phyloP scores from a whole-genome alignment of 1,284 basidiomycete genomes.

The Ustilago esculenta region DNA sequence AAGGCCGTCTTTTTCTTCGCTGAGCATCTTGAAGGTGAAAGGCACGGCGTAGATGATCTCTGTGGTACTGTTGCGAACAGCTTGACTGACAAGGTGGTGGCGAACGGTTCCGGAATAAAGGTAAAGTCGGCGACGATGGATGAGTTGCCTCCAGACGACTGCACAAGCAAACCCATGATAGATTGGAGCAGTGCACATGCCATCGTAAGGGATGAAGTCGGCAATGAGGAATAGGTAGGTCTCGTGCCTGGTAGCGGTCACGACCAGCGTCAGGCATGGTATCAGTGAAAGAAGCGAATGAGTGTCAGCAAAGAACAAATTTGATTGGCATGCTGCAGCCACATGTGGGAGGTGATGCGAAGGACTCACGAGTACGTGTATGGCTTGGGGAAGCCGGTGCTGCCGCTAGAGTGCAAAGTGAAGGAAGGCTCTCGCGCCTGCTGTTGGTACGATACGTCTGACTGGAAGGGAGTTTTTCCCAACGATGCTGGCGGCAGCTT shows the following conservation, averaged over 20 bases:
- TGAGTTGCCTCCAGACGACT: conserved; percentile 26
- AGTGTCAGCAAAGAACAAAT: no score
- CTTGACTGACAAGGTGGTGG: conserved; percentile 16
- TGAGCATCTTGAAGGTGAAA: conserved; percentile 71
- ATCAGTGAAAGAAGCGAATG: no score
- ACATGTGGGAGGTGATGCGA: no score
- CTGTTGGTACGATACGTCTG: conserved; percentile 13
- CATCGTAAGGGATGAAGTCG: conserved; percentile 23
- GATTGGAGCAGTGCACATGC: conserved; percentile 34
- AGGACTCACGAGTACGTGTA: conserved; percentile 19
- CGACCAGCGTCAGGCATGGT: no score
- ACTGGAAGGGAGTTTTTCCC: conserved; percentile 13
- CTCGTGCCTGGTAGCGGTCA: conserved; percentile 14
- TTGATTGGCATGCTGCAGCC: no score
- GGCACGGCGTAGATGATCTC: conserved; percentile 68
- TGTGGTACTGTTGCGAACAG: conserved; percentile 7
- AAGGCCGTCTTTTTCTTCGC: conserved; percentile 72
- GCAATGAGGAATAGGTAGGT: conserved; percentile 19
- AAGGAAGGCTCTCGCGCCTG: conserved; percentile 18
- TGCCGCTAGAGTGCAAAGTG: conserved; percentile 45
- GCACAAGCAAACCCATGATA: conserved; percentile 45
- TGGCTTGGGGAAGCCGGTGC: conserved; percentile 47
- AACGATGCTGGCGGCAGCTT: conserved; percentile 7
- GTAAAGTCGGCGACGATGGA: conserved; percentile 24
- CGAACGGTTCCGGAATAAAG: conserved; percentile 29